Base-by-base conservation (phyloP, 257 asterid species). In the Ehretia macrophylla region DNA sequence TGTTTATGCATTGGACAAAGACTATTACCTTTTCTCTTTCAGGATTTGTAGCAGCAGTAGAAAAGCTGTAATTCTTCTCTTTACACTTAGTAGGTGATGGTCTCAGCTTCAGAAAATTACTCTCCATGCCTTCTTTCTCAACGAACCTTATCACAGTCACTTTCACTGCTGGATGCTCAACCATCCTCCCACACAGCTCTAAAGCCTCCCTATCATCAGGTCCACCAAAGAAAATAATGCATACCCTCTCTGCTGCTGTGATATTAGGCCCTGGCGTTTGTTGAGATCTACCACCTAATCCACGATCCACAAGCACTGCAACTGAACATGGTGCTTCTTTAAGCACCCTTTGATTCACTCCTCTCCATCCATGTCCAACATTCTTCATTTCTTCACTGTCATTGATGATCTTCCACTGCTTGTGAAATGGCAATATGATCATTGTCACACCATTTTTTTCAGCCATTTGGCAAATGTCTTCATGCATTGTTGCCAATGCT, bases 211-310 rank as follows among this genome's bases (percentile, higher is more conserved):
- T 39, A 44, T 75, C 83, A 51, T 85, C 84, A 1, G 82, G 56
- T 14, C 91, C 95, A 8, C 92, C 95, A 1, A 76, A 66, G 59
- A 76, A 79, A 1, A 85, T 1, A 17, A 81, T 47, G 54, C 88
- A 81, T 0, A 81, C 68, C 27, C 68, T 81, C 62, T 77, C 37
- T 4, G 52, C 46, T 9, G 12, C 22, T 10, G 6, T 9, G 19
- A 40, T 18, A 19, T 55, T 49, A n/a, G 20, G 14, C 35, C 35
- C 22, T 0, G 23, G 19, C 11, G 11, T n/a, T 35, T 9, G 5
- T 48, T 40, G 22, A 56, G 10, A 17, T 3, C 32, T 17, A 48
- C 32, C 12, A 37, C 65, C 63, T 37, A 67, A 39, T n/a, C 77
- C 78, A 22, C 83, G 67, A 61, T 78, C 80, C 20, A 78, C 63